Evolutionary conservation across 306 rosid genomes (phyloP).

Genomic region (Biancaea sappan): DNA sequence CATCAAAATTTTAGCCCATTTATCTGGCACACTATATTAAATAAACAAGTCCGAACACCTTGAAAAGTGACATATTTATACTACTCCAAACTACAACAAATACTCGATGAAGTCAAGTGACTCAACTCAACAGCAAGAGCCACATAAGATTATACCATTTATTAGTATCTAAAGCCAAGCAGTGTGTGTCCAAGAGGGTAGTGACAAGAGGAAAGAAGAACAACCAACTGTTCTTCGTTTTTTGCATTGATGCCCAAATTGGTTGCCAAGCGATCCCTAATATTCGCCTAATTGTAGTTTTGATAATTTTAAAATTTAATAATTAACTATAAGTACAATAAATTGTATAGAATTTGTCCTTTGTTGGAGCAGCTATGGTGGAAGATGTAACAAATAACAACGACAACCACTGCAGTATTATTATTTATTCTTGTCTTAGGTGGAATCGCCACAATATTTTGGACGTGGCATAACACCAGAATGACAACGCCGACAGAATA

Average conservation of each 20-base stretch:
- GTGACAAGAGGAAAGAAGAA: not conserved
- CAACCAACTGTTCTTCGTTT: not conserved
- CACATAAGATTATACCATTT: not conserved
- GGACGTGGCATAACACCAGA: not conserved
- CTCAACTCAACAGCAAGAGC: no score
- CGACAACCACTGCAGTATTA: not conserved
- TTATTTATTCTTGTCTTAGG: not conserved
- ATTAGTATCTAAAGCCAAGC: not conserved
- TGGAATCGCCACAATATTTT: not conserved
- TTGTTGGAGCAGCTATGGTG: not conserved
- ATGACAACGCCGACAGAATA: not conserved
- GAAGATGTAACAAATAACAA: not conserved
- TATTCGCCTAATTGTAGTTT: no score
- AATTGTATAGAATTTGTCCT: no score
- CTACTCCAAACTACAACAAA: no score
- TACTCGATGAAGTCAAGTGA: no score
- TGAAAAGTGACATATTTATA: no score
- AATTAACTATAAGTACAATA: not conserved
- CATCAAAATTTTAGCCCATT: no score
- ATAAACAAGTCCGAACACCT: no score
- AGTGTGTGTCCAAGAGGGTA: not conserved
- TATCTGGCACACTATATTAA: no score
- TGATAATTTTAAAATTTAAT: not conserved
- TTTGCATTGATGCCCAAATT: not conserved
- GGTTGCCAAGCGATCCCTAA: not conserved